These are phyloP conservation scores for Glycine soja DNA, from an alignment of 306 rosid genomes.

Conservation along the genomic window DNA sequence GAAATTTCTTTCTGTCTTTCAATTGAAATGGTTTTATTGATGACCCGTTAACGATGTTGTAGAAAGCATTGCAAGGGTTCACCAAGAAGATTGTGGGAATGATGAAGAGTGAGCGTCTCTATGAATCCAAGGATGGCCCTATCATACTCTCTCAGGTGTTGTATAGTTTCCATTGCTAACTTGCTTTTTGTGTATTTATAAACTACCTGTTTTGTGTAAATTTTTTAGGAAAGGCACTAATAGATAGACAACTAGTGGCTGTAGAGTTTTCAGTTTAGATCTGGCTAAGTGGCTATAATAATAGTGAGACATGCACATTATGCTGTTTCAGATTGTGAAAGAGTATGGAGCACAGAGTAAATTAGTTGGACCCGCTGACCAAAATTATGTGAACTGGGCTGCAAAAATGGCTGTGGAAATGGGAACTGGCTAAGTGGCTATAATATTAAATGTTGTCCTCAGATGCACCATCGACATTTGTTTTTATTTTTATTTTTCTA, in stretches of 20 bases:
- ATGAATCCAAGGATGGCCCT: constrained; percentile 98
- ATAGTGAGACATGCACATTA: constrained; percentile 2
- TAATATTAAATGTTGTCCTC: constrained; percentile 26
- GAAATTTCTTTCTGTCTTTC: too few relatives aligned
- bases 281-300: constrained; percentile 36
- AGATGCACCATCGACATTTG: neutral
- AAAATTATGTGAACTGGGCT: constrained; percentile 90
- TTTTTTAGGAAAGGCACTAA: constrained; percentile 14
- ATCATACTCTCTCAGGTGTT: constrained; percentile 95
- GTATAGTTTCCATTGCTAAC: constrained; percentile 14
- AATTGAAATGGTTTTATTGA: too few relatives aligned
- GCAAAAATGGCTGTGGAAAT: constrained; percentile 94
- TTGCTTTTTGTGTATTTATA: constrained; percentile 20
- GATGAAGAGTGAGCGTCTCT: constrained; percentile 90
- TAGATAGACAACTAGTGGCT: neutral
- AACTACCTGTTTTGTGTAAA: constrained; percentile 8
- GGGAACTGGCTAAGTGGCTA: constrained; percentile 81
- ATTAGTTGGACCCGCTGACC: constrained; percentile 80
- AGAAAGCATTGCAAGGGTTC: constrained; percentile 97
- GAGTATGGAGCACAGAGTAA: constrained; percentile 94
- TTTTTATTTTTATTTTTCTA: too few relatives aligned
- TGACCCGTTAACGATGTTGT: too few relatives aligned
- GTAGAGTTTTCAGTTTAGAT: constrained; percentile 37
- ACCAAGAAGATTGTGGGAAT: constrained; percentile 93
- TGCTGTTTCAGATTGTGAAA: constrained; percentile 84